Percentiles rank a stretch among this genome's conserved stretches.
phyloP scores from a whole-genome alignment of 176 grass and related monocot genomes.

The Bonia amplexicaulis region DNA sequence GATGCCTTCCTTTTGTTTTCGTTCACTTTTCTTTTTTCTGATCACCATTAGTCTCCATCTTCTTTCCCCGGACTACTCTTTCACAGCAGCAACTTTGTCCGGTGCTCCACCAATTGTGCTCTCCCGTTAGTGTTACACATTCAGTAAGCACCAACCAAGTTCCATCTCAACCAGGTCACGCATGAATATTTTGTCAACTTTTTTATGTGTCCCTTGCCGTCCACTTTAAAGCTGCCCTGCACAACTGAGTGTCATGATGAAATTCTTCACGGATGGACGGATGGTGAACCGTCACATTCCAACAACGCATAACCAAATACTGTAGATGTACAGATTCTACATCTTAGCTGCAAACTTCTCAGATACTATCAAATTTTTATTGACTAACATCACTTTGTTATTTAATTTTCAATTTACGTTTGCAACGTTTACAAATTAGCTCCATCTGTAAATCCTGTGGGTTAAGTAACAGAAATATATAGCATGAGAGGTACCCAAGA shows the following conservation, averaged over 20 bases:
- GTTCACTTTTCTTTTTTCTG: slow-evolving; percentile 6
- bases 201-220: slow-evolving; percentile 4
- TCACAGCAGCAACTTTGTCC: background rate
- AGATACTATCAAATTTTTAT: background rate
- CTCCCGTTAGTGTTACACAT: background rate
- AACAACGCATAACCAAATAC: background rate
- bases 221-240: slow-evolving; percentile 15
- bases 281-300: background rate
- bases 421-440: background rate
- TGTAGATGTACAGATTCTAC: background rate
- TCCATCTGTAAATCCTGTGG: background rate
- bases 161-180: background rate
- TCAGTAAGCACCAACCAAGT: background rate
- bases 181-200: slow-evolving; percentile 9
- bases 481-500: background rate
- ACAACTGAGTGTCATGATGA: slow-evolving; percentile 19
- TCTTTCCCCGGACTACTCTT: background rate
- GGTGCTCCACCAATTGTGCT: background rate
- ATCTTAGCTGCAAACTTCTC: background rate
- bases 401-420: background rate
- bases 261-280: slow-evolving; percentile 4
- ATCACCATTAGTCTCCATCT: background rate
- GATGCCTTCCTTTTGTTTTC: background rate
- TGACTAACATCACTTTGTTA: background rate
- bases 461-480: background rate